Conservation (phyloP, 1,284 basidiomycete genomes). For the Moesziomyces parantarcticus region DNA sequence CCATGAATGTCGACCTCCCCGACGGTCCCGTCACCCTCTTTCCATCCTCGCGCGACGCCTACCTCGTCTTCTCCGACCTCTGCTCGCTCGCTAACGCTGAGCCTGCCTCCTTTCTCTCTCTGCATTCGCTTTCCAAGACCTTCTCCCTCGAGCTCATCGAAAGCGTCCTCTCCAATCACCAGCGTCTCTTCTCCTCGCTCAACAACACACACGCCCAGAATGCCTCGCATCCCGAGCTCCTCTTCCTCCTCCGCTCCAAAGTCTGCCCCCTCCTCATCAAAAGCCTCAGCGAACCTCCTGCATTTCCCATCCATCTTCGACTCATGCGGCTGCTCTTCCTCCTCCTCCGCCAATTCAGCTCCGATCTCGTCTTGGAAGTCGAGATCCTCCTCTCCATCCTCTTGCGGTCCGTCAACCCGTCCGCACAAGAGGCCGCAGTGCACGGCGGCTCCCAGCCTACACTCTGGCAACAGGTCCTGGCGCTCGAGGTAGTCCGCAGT, state of each 20-base stretch:
- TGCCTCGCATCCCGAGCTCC: slow-evolving; percentile 77
- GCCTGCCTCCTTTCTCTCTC: slow-evolving; percentile 80
- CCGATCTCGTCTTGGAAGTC: slow-evolving; percentile 71
- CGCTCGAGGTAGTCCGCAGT: slow-evolving; percentile 59
- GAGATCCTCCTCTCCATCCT: slow-evolving; percentile 66
- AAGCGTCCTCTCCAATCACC: slow-evolving; percentile 94
- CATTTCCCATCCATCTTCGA: slow-evolving; percentile 88
- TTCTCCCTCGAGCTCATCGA: slow-evolving; percentile 96
- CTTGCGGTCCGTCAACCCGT: slow-evolving; percentile 45
- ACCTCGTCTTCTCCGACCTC: slow-evolving; percentile 72
- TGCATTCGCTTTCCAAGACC: slow-evolving; percentile 87
- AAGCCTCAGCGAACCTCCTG: slow-evolving; percentile 76
- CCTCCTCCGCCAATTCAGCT: slow-evolving; percentile 88
- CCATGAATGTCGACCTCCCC: slow-evolving; percentile 57
- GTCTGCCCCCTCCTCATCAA: slow-evolving; percentile 90
- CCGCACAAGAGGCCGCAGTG: slow-evolving; percentile 26
- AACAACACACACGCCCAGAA: background rate
- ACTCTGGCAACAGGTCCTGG: slow-evolving; percentile 63
- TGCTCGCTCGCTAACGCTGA: slow-evolving; percentile 71
- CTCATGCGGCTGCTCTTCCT: slow-evolving; percentile 92
- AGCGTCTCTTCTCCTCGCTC: slow-evolving; percentile 75
- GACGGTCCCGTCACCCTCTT: slow-evolving; percentile 71
- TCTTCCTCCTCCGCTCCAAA: slow-evolving; percentile 84
- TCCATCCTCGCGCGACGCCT: slow-evolving; percentile 86
- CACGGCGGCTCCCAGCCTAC: slow-evolving; percentile 34